Percentiles rank a stretch among this genome's conserved stretches.
Conservation (phyloP, 2,329 filamentous ascomycete genomes). For the Diaporthe citriasiana region DNA sequence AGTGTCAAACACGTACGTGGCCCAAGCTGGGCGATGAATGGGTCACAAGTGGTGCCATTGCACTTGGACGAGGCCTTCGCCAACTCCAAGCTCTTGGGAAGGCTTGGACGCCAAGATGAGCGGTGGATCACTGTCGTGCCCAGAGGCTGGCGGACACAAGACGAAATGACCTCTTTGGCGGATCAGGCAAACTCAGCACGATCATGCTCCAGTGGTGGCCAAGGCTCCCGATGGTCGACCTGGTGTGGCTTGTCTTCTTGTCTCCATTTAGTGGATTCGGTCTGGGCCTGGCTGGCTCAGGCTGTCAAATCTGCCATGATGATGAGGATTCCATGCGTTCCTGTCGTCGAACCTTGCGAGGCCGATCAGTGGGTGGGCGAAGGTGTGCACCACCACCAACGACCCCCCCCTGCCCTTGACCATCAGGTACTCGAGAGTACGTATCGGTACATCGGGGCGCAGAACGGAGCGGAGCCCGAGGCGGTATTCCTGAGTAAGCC, state of each 20-base stretch:
- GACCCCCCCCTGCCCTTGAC: background rate
- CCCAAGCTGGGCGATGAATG: background rate
- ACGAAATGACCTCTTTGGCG: conserved; percentile 20
- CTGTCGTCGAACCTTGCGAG: conserved; percentile 32
- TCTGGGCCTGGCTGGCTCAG: conserved; percentile 25
- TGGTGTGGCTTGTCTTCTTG: conserved; percentile 27
- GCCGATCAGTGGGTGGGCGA: conserved; percentile 6
- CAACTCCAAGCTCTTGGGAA: conserved; percentile 23
- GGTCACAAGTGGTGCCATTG: conserved; percentile 15
- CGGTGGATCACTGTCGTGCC: conserved; percentile 14
- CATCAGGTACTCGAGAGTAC: conserved; percentile 29
- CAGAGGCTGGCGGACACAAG: conserved; percentile 14
- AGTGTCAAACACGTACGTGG: conserved; percentile 25
- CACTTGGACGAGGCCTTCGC: conserved; percentile 11
- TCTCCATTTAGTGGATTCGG: conserved; percentile 20
- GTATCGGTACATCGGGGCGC: conserved; percentile 33
- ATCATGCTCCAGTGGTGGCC: conserved; percentile 13
- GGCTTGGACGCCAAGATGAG: conserved; percentile 26
- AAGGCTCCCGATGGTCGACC: conserved; percentile 8
- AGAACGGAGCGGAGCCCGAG: conserved; percentile 34
- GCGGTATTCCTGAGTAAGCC: conserved; percentile 35
- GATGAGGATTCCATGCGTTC: conserved; percentile 27
- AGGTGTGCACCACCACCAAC: background rate
- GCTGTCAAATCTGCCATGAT: conserved; percentile 24
- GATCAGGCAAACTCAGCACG: conserved; percentile 29